Evolutionary conservation across 2,329 filamentous ascomycete genomes (phyloP), one percentile per base, ranked within the genome.

Genomic region (Diaporthe capsici): DNA sequence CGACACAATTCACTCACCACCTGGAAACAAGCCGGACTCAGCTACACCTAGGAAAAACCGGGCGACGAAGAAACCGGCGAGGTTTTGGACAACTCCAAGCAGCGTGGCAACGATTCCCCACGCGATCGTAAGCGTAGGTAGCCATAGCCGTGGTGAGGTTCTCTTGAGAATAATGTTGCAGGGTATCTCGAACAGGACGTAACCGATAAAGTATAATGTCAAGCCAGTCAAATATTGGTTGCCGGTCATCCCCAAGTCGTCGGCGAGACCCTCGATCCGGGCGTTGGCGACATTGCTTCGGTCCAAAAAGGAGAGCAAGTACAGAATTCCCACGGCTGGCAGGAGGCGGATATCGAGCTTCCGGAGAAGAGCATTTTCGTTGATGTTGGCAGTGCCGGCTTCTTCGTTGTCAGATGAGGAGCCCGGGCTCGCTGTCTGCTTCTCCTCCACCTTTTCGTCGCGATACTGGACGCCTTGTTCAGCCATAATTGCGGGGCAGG

Each of bases 121-220:
- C 0, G 85, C 81, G 3, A 91, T 82, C 1, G 90, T 92, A 3
- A 92, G 82, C 0, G 89, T 89, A 0, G 90, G 90, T 0, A 92
- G 82, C 90, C 89, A 92, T 31, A 90, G 81, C 4, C 85, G 82
- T 0, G 90, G 90, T 0, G 89, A 91, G 0, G 90, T 92, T 0
- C 87, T 84, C 79, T 92, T 93, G 25, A 92, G 86, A 13, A 92
- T 83, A 77, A 92, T 90, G 78, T 92, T 92, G 79, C 90, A 92
- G 0, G 90, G 91, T 8, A 92, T 86, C 79, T 91, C 90, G 57
- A 91, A 91, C 15, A 90, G 79, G 1, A 90, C 89, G 75, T 91
- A 91, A 58, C 88, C 89, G 55, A 91, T 84, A 79, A 94, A 94
- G 81, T 93, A 94, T 0, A 94, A 81, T 0, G 92, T 94, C 55